These are phyloP conservation scores for Phytophthora pluvialis DNA, from an alignment of 352 stramenopile species.

Conservation along the genomic window DNA sequence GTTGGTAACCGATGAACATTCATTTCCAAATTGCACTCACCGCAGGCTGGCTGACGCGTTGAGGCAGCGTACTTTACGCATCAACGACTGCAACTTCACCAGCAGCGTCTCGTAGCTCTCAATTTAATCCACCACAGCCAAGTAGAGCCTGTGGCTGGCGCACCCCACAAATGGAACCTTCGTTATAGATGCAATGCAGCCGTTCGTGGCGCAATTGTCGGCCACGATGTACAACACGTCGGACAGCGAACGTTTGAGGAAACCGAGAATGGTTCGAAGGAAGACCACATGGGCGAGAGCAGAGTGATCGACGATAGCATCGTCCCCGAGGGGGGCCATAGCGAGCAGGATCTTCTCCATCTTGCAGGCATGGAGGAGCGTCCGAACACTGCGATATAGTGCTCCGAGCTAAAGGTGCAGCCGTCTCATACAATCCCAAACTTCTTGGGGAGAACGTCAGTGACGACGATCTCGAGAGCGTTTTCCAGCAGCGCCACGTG, in stretches of 20 bases:
- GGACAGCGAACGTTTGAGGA: not conserved
- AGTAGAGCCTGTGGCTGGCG: constrained; percentile 1
- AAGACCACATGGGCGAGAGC: not conserved
- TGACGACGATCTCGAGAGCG: not conserved
- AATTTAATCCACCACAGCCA: not conserved
- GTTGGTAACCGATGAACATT: not conserved
- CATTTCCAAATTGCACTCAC: constrained; percentile 1
- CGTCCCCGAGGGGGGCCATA: not conserved
- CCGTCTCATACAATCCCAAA: constrained; percentile 10
- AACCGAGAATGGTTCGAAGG: not conserved
- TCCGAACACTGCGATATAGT: constrained; percentile 2
- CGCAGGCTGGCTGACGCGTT: not conserved
- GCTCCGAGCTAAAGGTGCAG: not conserved
- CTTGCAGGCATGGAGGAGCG: not conserved
- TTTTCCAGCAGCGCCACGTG: not conserved
- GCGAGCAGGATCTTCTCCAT: constrained; percentile 7
- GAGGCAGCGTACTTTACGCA: constrained; percentile 9
- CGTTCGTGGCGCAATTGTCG: constrained; percentile 1
- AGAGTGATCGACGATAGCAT: constrained; percentile 3
- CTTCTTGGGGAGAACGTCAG: not conserved
- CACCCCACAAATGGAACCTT: constrained; percentile 3
- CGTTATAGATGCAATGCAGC: not conserved
- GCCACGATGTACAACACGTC: not conserved
- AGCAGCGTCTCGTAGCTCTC: not conserved
- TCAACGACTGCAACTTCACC: not conserved